Evolutionary conservation across 225 moss, liverwort and hornwort species (phyloP).

Genomic region (Ulota crispa): DNA sequence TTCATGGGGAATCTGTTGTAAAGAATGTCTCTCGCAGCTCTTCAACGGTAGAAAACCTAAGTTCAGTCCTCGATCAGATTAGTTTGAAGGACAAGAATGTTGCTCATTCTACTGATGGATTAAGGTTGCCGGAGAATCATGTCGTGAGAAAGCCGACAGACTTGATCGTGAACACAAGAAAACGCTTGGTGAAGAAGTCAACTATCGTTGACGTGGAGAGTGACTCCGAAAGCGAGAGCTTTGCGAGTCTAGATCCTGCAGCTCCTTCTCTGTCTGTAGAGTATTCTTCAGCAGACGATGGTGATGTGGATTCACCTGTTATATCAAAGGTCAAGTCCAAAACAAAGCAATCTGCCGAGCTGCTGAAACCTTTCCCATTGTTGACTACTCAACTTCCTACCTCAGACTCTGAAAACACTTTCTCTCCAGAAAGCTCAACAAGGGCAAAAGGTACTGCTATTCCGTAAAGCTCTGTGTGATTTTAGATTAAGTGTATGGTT

Average conservation of each 20-base stretch:
- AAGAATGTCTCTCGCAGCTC: not conserved
- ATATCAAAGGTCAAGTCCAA: slow-evolving; percentile 32
- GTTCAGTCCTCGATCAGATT: slow-evolving; percentile 44
- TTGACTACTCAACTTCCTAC: not conserved
- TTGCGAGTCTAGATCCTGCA: slow-evolving; percentile 30
- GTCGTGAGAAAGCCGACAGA: slow-evolving; percentile 26
- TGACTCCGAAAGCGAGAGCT: slow-evolving; percentile 46
- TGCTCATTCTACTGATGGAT: not conserved
- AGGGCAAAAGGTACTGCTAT: slow-evolving; percentile 28
- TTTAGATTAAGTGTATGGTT: not conserved
- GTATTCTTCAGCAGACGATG: slow-evolving; percentile 57
- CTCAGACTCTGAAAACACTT: not conserved
- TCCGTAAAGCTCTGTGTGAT: not conserved
- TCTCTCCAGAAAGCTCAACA: slow-evolving; percentile 2
- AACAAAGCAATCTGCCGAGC: slow-evolving; percentile 8
- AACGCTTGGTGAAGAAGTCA: slow-evolving; percentile 42
- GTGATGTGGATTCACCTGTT: slow-evolving; percentile 52
- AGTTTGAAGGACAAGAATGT: slow-evolving; percentile 30
- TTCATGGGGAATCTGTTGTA: slow-evolving; percentile 4
- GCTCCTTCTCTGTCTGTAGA: slow-evolving; percentile 39
- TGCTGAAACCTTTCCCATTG: not conserved
- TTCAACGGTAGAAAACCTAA: slow-evolving; percentile 29
- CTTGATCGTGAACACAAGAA: slow-evolving; percentile 36
- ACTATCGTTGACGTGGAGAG: slow-evolving; percentile 37
- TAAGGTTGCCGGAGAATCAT: slow-evolving; percentile 13